Conservation (phyloP, 495 filamentous ascomycete genomes). For the Daldinia caldariorum region DNA sequence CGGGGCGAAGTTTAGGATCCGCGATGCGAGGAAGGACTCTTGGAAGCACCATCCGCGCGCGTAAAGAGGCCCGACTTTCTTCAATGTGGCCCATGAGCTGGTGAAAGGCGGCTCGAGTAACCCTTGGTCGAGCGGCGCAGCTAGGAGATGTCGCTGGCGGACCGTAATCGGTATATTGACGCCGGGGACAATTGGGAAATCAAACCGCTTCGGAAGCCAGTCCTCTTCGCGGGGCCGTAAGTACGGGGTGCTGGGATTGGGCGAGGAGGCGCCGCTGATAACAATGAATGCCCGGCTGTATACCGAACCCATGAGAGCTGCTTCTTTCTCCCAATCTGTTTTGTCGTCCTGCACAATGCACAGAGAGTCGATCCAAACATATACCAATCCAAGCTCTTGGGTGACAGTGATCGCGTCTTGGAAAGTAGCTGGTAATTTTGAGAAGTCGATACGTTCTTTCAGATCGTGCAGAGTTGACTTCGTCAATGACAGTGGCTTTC, state of each 20-base stretch:
- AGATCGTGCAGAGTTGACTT: background rate
- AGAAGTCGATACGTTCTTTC: background rate
- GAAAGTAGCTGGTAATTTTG: background rate
- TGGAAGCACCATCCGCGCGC: constrained; percentile 34
- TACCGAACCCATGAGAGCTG: constrained; percentile 48
- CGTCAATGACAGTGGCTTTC: background rate
- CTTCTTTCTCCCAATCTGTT: constrained; percentile 52
- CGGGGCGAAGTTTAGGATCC: constrained; percentile 29
- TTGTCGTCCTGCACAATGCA: constrained; percentile 49
- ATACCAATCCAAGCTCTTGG: background rate
- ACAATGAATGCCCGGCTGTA: constrained; percentile 27
- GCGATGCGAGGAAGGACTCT: constrained; percentile 27
- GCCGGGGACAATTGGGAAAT: background rate
- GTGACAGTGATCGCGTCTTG: background rate
- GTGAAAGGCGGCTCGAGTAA: constrained; percentile 32
- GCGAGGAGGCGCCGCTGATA: background rate
- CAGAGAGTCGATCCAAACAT: constrained; percentile 45
- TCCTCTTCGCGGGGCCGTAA: background rate
- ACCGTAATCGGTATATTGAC: constrained; percentile 25
- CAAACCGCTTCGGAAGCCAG: background rate
- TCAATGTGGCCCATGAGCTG: background rate
- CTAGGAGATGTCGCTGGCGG: constrained; percentile 31
- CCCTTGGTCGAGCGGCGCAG: constrained; percentile 32
- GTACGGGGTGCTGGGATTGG: background rate
- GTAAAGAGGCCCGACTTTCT: constrained; percentile 14